These are phyloP conservation scores for Sclerotinia nivalis DNA, from an alignment of 2,329 filamentous ascomycete genomes.

Conservation along the genomic window DNA sequence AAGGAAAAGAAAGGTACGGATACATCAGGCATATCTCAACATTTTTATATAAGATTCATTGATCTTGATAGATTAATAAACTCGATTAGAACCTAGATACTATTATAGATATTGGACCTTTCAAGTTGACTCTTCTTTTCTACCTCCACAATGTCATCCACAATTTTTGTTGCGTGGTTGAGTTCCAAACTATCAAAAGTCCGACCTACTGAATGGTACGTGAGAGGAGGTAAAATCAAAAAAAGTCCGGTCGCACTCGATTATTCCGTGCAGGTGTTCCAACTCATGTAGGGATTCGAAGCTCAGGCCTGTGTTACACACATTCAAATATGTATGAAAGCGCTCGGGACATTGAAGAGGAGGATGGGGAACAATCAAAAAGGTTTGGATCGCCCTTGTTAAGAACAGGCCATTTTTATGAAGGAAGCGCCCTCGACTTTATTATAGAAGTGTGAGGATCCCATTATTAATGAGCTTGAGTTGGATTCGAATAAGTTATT, in stretches of 20 bases:
- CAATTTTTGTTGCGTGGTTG: neutral
- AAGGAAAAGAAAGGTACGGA: neutral
- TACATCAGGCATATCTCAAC: slow-evolving; percentile 8
- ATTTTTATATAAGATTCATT: neutral
- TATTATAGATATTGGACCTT: neutral
- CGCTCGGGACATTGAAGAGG: neutral
- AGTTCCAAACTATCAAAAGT: neutral
- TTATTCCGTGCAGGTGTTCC: slow-evolving; percentile 6
- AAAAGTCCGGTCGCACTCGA: neutral
- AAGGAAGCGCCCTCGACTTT: neutral
- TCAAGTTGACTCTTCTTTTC: neutral
- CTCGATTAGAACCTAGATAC: neutral
- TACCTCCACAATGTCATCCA: neutral
- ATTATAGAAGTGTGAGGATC: neutral
- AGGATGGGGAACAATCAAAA: neutral
- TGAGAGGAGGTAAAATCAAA: neutral
- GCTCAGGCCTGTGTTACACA: neutral
- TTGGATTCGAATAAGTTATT: neutral
- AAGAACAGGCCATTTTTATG: neutral
- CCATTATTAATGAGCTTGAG: neutral
- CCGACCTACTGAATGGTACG: neutral
- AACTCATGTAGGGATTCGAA: slow-evolving; percentile 8
- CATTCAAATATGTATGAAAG: neutral
- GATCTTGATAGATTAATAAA: too few species aligned
- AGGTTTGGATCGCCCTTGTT: neutral